phyloP scores from a whole-genome alignment of 495 filamentous ascomycete species.

The Aspergillus haitiensis region DNA sequence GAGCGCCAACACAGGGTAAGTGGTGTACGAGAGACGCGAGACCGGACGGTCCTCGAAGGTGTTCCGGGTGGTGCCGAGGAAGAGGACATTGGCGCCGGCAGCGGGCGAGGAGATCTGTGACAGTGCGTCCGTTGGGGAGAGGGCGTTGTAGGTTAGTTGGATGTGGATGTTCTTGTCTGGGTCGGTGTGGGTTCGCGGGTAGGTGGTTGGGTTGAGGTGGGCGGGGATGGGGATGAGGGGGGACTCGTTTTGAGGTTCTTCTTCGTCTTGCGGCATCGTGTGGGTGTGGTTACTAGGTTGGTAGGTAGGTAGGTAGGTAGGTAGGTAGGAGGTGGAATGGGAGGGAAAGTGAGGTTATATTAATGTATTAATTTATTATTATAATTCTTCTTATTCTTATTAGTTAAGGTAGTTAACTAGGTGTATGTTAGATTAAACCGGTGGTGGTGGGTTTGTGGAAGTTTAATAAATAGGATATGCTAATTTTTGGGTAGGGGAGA shows the following conservation, averaged over 20 bases:
- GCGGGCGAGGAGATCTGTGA: slow-evolving; percentile 70
- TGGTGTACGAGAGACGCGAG: slow-evolving; percentile 72
- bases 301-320: background rate
- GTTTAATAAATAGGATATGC: no score
- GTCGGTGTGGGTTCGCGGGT: slow-evolving; percentile 39
- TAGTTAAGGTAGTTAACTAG: no score
- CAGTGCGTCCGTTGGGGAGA: slow-evolving; percentile 61
- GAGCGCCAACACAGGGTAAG: slow-evolving; percentile 77
- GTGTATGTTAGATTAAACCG: no score
- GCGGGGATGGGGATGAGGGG: slow-evolving; percentile 26
- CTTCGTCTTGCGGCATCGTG: background rate
- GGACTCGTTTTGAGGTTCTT: slow-evolving; percentile 8
- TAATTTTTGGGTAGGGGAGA: no score
- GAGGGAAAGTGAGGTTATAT: no score
- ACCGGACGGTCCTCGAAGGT: slow-evolving; percentile 76
- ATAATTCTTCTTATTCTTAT: no score
- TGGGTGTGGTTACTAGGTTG: background rate
- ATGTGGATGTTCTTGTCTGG: slow-evolving; percentile 40
- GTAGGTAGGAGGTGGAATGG: no score
- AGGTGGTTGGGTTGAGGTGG: slow-evolving; percentile 43
- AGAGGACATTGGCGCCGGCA: slow-evolving; percentile 87
- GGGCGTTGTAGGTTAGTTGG: slow-evolving; percentile 57
- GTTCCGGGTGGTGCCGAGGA: slow-evolving; percentile 85
- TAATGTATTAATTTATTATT: no score
- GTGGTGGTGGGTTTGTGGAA: no score